These are phyloP conservation scores for Fusarium robinianum DNA, from an alignment of 2,329 filamentous ascomycete species.

Conservation along the genomic window DNA sequence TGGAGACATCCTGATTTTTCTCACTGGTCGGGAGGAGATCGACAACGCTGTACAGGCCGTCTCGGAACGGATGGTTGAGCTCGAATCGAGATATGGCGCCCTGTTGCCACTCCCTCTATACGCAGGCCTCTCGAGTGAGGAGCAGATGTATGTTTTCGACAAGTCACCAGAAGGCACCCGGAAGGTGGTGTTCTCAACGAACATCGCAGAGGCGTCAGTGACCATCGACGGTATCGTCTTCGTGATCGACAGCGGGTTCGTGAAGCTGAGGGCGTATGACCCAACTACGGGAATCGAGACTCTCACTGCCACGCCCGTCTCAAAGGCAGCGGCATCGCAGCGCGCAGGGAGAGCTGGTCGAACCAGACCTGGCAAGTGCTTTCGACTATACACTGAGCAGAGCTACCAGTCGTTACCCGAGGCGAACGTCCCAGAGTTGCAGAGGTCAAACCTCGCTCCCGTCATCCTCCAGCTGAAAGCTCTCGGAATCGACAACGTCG, in stretches of 20 bases:
- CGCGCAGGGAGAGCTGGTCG: slow-evolving; percentile 88
- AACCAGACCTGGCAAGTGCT: slow-evolving; percentile 91
- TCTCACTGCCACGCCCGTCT: slow-evolving; percentile 78
- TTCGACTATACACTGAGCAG: slow-evolving; percentile 84
- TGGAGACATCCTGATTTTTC: slow-evolving; percentile 88
- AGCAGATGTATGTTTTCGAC: slow-evolving; percentile 96
- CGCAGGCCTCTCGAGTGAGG: slow-evolving; percentile 83
- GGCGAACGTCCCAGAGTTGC: slow-evolving; percentile 84
- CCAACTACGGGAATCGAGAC: slow-evolving; percentile 85
- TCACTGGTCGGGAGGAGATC: slow-evolving; percentile 93
- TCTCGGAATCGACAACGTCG: slow-evolving; percentile 91
- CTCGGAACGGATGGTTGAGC: slow-evolving; percentile 68
- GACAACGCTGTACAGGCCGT: slow-evolving; percentile 80
- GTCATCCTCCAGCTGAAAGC: slow-evolving; percentile 91
- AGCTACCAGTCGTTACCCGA: slow-evolving; percentile 68
- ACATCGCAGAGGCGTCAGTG: slow-evolving; percentile 94
- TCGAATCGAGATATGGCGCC: slow-evolving; percentile 46
- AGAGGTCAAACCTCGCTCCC: slow-evolving; percentile 87
- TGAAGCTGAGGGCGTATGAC: slow-evolving; percentile 86
- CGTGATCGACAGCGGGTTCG: slow-evolving; percentile 88
- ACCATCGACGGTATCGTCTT: slow-evolving; percentile 92
- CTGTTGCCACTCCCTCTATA: slow-evolving; percentile 71
- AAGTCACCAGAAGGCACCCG: slow-evolving; percentile 78
- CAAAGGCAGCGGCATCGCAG: slow-evolving; percentile 91
- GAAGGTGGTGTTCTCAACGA: slow-evolving; percentile 92